Percentiles rank a stretch among this genome's conserved stretches.
Evolutionary conservation across 768 basidiomycete genomes (phyloP).

Genomic region (Mycena indigotica): DNA sequence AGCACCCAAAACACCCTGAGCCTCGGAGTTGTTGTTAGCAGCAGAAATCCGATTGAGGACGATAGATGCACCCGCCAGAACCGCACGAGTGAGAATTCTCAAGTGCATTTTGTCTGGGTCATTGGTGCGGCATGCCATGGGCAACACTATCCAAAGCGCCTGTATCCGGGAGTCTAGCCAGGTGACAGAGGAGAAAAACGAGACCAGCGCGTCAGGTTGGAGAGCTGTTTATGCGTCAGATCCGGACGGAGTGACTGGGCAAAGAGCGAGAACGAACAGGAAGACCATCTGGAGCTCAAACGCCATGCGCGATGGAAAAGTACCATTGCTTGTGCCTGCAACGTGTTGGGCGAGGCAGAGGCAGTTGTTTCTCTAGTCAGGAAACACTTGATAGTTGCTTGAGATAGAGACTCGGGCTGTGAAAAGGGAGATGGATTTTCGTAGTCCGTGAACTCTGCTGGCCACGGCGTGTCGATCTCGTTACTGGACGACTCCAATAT

Average conservation of each 20-base stretch:
- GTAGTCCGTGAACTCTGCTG: constrained; percentile 17
- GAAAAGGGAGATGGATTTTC: neutral
- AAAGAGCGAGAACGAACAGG: constrained; percentile 5
- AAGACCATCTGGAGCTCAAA: constrained; percentile 8
- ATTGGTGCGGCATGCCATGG: too few species aligned
- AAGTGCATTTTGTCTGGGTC: too few species aligned
- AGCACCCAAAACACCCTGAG: too few species aligned
- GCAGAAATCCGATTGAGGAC: too few species aligned
- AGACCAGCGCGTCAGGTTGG: constrained; percentile 1
- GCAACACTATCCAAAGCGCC: constrained; percentile 12
- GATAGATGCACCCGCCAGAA: too few species aligned
- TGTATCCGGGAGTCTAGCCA: constrained; percentile 15
- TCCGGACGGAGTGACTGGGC: too few species aligned
- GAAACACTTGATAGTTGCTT: constrained; percentile 4
- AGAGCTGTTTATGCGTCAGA: constrained; percentile 7
- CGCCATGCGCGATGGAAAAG: constrained; percentile 18
- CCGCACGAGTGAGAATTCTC: too few species aligned
- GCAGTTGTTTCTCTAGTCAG: neutral
- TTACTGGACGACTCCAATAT: constrained; percentile 9
- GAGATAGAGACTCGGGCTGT: neutral
- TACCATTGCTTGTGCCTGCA: constrained; percentile 15
- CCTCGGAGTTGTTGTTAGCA: too few species aligned
- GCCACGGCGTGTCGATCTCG: constrained; percentile 26
- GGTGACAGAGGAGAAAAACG: constrained; percentile 5
- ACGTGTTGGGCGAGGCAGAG: neutral